phyloP scores from a whole-genome alignment of 495 filamentous ascomycete genomes.

The Penicillium desertorum region DNA sequence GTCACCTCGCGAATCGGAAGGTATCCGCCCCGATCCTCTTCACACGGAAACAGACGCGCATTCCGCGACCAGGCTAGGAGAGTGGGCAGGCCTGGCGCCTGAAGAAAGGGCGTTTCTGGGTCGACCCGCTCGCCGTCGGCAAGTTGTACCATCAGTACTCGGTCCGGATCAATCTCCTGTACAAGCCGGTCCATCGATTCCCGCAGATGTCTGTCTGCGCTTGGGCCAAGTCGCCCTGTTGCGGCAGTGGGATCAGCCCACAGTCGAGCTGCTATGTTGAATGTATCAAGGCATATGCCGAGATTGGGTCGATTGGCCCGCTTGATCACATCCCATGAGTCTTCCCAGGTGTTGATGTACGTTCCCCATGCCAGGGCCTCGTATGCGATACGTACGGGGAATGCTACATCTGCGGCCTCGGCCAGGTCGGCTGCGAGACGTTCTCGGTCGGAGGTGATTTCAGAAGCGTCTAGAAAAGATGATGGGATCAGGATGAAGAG shows the following conservation, averaged over 20 bases:
- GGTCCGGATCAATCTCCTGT: conserved; percentile 53
- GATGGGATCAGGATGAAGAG: conserved; percentile 68
- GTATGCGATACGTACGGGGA: conserved; percentile 63
- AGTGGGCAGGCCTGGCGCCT: conserved; percentile 14
- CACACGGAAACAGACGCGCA: conserved; percentile 67
- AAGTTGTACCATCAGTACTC: conserved; percentile 71
- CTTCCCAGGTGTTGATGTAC: conserved; percentile 66
- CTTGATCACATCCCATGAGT: conserved; percentile 62
- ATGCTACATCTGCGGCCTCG: conserved; percentile 60
- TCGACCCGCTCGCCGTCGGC: conserved; percentile 65
- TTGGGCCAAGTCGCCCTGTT: conserved; percentile 43
- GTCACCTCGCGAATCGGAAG: conserved; percentile 57
- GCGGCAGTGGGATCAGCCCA: conserved; percentile 62
- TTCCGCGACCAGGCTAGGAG: conserved; percentile 65
- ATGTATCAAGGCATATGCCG: conserved; percentile 72
- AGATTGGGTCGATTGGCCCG: conserved; percentile 66
- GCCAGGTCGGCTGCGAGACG: conserved; percentile 59
- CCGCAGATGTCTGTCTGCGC: conserved; percentile 54
- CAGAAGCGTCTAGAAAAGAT: conserved; percentile 55
- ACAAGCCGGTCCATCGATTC: conserved; percentile 56
- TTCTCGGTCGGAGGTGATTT: conserved; percentile 53
- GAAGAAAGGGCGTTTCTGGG: conserved; percentile 19
- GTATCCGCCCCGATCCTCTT: conserved; percentile 63
- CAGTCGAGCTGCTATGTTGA: conserved; percentile 68
- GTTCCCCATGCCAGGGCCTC: conserved; percentile 73